Percentiles rank a stretch among this genome's conserved stretches.
These are phyloP conservation scores for Casuarina equisetifolia DNA, from an alignment of 306 rosid species.

Conservation along the genomic window DNA sequence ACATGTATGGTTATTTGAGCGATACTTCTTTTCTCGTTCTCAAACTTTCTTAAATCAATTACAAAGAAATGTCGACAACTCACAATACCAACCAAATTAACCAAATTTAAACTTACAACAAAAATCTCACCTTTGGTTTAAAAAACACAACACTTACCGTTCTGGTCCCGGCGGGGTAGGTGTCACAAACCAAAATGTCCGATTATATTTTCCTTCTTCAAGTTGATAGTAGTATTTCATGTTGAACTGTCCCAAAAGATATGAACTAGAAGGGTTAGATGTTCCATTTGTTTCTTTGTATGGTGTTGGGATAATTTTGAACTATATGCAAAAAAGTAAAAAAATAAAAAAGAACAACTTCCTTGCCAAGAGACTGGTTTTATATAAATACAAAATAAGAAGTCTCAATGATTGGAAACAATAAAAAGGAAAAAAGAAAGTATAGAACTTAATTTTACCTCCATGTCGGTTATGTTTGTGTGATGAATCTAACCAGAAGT, in stretches of 20 bases:
- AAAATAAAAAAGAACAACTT: too few species aligned
- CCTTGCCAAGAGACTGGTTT: too few species aligned
- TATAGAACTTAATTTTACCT: conserved; percentile 40
- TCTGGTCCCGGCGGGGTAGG: conserved; percentile 54
- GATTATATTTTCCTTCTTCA: conserved; percentile 37
- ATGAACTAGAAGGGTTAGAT: not conserved
- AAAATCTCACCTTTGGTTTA: too few species aligned
- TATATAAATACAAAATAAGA: too few species aligned
- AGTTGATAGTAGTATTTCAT: conserved; percentile 47
- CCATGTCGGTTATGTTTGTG: conserved; percentile 47
- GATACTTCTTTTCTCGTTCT: too few species aligned
- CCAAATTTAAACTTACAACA: too few species aligned
- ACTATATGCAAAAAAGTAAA: too few species aligned
- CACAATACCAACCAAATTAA: too few species aligned
- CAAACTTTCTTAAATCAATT: too few species aligned
- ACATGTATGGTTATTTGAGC: too few species aligned
- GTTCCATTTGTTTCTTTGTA: not conserved
- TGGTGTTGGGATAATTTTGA: too few species aligned
- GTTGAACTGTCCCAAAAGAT: conserved; percentile 28
- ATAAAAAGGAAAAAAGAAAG: not conserved
- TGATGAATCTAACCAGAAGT: conserved; percentile 89
- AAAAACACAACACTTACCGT: conserved; percentile 25
- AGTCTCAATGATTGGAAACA: not conserved
- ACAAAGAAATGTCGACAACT: too few species aligned
- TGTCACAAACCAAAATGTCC: conserved; percentile 48